Evolutionary conservation across 2,329 filamentous ascomycete species (phyloP), one percentile per base, ranked within the genome.

Genomic region (Ilyonectria sp.): DNA sequence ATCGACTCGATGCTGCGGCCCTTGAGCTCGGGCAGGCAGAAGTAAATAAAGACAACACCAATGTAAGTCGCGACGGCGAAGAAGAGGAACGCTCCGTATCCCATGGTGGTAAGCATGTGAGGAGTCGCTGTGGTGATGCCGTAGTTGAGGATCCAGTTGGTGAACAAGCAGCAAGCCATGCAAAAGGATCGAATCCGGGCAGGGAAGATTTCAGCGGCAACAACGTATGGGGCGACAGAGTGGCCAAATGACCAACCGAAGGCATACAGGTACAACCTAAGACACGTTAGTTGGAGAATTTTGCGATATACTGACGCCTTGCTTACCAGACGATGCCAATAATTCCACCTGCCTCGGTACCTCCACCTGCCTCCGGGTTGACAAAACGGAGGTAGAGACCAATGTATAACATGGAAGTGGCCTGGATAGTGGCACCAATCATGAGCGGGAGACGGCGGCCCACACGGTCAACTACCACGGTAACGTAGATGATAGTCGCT

Each of bases 391-490:
- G 64, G 56, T 68, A 79, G 33, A 73, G 69, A 19, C 74, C 77
- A 13, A 77, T 75, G 69, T 75, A 79, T 23, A 78, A 70, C 63
- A 78, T 73, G 35, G 76, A 67, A 8, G 71, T 68, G 1, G 71
- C 75, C 53, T 75, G 74, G 26, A 77, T 59, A 19, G 70, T 37
- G 8, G 74, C 72, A 8, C 74, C 73, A 31, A 71, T 57, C 47
- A 77, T 67, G 59, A 79, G 60, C 46, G 77, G 74, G 58, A 73
- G 76, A 17, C 75, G 71, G 26, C 70, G 73, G n/a, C 80, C 71
- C 37, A 80, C 68, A 46, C 78, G 66, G 60, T 80, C 64, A 33
- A 78, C 66, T 69, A 80, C 61, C 71, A 80, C 74, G 49, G 84
- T 63, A 6, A 75, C 75, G 63, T 74, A 76, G 53, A 74, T 44